Base-by-base conservation (phyloP, 163 green algal species). In the Prototheca cutis region DNA sequence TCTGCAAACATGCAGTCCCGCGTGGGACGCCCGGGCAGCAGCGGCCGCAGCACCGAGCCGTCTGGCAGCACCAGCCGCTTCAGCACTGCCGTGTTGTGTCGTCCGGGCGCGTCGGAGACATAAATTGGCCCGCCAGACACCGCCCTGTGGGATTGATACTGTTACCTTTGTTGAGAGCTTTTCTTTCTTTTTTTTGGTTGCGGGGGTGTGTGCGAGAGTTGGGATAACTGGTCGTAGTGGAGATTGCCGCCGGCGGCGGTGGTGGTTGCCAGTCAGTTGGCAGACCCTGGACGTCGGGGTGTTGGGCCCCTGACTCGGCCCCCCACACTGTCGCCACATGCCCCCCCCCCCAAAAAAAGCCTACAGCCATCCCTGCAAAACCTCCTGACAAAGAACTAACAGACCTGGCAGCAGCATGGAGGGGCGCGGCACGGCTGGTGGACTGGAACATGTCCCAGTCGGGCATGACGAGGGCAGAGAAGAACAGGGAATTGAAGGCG, bases 391-490 rank as follows among this genome's bases (percentile, higher is more conserved):
- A 8, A 21, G 8, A 21, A 40, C 74, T 85, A 17, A 95, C 76
- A 0, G 85, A 87, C 19, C 91, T 73, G 15, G 90, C 90, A 18
- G 78, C 75, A 7, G 84, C 90, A 60, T 95, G 87, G 42, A 88
- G 72, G 18, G 64, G n/a, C 1, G 68, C 74, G 1, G 69, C 73
- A n/a, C 53, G 53, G 59, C 85, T 76, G 8, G 56, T 30, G 58
- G 28, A 61, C 27, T 73, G 67, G 39, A 78, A 78, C 68, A 98
- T 98, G 83, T 98, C 91, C 88, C 88, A 99, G 74, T 99, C 92
- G 3, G 91, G 89, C 63, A 93, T 74, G 61, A 89, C 83, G 29
- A 99, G 77, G 39, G 83, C 84, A 19, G 77, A 78, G 64, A 99
- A 58, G 74, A 96, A 96, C 6, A 97, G 39, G 18, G 63, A 81